A percentile compares a stretch with the other conserved stretches of the same genome.
These are phyloP conservation scores for Verticillium nubilum DNA, from an alignment of 2,329 filamentous ascomycete genomes.

Conservation along the genomic window DNA sequence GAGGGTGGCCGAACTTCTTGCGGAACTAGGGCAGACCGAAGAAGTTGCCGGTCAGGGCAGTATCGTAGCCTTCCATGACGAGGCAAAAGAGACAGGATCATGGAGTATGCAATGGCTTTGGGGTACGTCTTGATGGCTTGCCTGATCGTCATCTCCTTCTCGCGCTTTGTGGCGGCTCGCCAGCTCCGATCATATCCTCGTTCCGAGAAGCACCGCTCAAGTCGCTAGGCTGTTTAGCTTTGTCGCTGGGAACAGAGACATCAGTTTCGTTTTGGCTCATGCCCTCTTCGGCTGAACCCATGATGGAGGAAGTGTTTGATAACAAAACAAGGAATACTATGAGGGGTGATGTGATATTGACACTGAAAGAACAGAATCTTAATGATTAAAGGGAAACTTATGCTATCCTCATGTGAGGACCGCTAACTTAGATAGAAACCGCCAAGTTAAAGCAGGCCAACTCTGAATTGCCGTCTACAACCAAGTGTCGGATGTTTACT, in stretches of 20 bases:
- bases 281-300: not conserved
- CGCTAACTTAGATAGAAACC: not conserved
- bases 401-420: not conserved
- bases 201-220: not conserved
- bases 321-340: not conserved
- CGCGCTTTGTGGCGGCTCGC: not conserved
- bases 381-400: not conserved
- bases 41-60: slow-evolving; percentile 15
- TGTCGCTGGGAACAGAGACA: not conserved
- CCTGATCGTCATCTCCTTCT: not conserved
- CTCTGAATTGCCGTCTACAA: not conserved
- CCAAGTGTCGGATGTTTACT: too few species aligned
- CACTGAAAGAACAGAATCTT: not conserved
- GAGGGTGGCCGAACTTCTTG: slow-evolving; percentile 18
- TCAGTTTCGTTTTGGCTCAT: not conserved
- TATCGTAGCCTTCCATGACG: slow-evolving; percentile 20
- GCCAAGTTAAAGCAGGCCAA: not conserved
- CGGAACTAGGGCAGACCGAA: slow-evolving; percentile 18
- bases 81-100: slow-evolving; percentile 17
- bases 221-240: not conserved
- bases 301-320: not conserved
- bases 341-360: not conserved
- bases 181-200: not conserved
- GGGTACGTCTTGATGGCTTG: slow-evolving; percentile 10
- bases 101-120: slow-evolving; percentile 17